phyloP scores from a whole-genome alignment of 257 asterid species.

The Striga asiatica region DNA sequence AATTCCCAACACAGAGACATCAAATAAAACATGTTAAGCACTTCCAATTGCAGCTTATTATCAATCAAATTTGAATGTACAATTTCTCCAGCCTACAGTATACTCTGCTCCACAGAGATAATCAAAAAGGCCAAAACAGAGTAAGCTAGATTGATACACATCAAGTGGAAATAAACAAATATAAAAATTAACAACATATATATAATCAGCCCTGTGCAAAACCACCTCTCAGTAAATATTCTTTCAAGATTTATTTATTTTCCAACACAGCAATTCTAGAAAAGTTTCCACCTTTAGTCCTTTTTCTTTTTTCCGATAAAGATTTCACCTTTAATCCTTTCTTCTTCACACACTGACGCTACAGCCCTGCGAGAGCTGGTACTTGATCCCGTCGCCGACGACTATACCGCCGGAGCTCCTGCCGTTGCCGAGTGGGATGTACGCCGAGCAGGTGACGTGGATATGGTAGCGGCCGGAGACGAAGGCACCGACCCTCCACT shows the following conservation, averaged over 20 bases:
- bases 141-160: too few species aligned
- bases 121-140: not conserved
- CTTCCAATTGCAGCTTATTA: conserved; percentile 12
- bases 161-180: not conserved
- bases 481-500: not conserved
- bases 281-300: too few species aligned
- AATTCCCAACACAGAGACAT: too few species aligned
- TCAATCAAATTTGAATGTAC: conserved; percentile 24
- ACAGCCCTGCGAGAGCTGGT: not conserved
- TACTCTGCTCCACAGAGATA: not conserved
- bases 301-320: too few species aligned
- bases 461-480: not conserved
- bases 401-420: not conserved
- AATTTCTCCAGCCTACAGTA: not conserved
- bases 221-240: too few species aligned
- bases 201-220: conserved; percentile 11
- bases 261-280: not conserved
- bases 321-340: too few species aligned
- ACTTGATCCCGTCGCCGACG: not conserved
- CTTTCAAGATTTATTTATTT: not conserved
- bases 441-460: not conserved
- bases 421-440: not conserved
- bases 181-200: not conserved
- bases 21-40: too few species aligned
- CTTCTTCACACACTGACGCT: not conserved